These are phyloP conservation scores for Casuarina cunninghamiana DNA, from an alignment of 306 rosid genomes.

Conservation along the genomic window DNA sequence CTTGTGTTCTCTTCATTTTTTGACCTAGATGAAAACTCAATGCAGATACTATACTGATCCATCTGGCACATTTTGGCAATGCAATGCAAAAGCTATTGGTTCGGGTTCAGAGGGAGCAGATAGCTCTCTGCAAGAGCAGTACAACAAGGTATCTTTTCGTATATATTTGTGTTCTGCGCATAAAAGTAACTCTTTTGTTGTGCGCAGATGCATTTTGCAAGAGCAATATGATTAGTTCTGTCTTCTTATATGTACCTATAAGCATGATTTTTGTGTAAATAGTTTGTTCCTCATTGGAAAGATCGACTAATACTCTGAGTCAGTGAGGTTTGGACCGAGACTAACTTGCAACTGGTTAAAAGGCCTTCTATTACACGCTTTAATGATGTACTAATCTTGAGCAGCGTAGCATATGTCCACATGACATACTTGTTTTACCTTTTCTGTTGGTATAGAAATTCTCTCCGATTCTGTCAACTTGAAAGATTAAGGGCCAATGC, in stretches of 20 bases:
- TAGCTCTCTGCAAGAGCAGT: slow-evolving; percentile 97
- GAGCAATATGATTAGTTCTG: not conserved
- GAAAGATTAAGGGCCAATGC: slow-evolving; percentile 8
- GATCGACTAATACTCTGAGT: not conserved
- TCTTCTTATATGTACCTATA: not conserved
- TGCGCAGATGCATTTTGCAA: not conserved
- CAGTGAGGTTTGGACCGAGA: not conserved
- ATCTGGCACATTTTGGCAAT: slow-evolving; percentile 99
- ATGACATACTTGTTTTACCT: not conserved
- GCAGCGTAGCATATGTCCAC: not conserved
- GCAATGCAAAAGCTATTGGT: slow-evolving; percentile 98
- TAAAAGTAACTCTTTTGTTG: not conserved
- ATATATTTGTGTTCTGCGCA: not conserved
- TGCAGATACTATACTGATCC: slow-evolving; percentile 95
- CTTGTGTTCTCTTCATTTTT: not conserved
- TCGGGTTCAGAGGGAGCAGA: slow-evolving; percentile 99
- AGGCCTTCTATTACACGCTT: not conserved
- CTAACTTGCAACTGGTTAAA: not conserved
- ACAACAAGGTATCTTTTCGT: slow-evolving; percentile 67
- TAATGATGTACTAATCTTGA: not conserved
- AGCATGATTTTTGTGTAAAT: not conserved
- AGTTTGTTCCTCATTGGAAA: not conserved
- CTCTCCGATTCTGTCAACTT: not conserved
- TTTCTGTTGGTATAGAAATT: not conserved
- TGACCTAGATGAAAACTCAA: slow-evolving; percentile 21